phyloP scores from a whole-genome alignment of 192 early-diverging fungal species.

The Linnemannia hyalina region DNA sequence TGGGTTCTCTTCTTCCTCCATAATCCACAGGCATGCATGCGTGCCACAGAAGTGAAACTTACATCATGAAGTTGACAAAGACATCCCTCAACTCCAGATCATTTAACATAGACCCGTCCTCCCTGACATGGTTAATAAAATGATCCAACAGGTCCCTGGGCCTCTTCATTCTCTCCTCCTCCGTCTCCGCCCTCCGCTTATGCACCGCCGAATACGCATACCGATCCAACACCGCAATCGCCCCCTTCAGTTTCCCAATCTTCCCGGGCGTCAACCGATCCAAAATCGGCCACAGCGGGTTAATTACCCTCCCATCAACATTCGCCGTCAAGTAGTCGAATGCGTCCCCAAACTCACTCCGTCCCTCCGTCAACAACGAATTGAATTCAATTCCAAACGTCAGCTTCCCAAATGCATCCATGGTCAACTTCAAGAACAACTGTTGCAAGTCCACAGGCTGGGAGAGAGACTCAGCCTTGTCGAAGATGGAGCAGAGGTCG shows the following conservation, averaged over 20 bases:
- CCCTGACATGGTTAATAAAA: conserved; percentile 57
- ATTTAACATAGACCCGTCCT: conserved; percentile 53
- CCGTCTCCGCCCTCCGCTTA: conserved; percentile 24
- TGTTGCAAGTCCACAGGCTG: conserved; percentile 57
- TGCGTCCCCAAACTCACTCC: conserved; percentile 56
- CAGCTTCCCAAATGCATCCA: conserved; percentile 55
- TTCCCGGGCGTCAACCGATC: conserved; percentile 38
- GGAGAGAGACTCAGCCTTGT: background rate
- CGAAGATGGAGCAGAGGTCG: conserved; percentile 28
- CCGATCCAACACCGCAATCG: conserved; percentile 34
- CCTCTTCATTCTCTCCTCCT: conserved; percentile 12
- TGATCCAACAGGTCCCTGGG: conserved; percentile 57
- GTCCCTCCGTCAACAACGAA: conserved; percentile 4
- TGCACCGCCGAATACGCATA: conserved; percentile 39
- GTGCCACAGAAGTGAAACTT: background rate
- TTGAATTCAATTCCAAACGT: conserved; percentile 51
- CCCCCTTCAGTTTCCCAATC: background rate
- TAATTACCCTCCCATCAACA: conserved; percentile 29
- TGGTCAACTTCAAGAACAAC: conserved; percentile 56
- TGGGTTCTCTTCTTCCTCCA: background rate
- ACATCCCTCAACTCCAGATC: conserved; percentile 61
- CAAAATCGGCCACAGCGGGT: conserved; percentile 49
- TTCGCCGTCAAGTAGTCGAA: conserved; percentile 64
- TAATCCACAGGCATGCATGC: background rate
- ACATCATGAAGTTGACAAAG: conserved; percentile 56